phyloP scores from a whole-genome alignment of 2,329 filamentous ascomycete genomes.

The Neonectria hederae region DNA sequence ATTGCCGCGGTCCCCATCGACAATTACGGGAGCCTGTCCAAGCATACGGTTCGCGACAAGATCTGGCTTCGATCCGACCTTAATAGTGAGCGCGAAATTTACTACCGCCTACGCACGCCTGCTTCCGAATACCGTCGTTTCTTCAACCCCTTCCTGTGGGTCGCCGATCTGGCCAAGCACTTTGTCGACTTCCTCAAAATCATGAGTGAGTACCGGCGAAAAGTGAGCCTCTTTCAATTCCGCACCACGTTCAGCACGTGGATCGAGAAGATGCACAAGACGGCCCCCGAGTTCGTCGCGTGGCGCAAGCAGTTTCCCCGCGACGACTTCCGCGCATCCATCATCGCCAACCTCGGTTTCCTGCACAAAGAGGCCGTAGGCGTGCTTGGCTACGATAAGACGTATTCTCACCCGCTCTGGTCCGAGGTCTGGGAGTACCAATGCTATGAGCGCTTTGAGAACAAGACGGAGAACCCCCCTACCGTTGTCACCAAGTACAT shows the following conservation, averaged over 20 bases:
- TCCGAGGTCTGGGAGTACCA: conserved; percentile 56
- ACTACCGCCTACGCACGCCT: conserved; percentile 70
- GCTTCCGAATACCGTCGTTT: conserved; percentile 70
- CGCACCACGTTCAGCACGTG: conserved; percentile 65
- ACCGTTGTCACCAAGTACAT: conserved; percentile 79
- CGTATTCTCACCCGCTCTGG: conserved; percentile 61
- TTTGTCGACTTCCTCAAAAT: conserved; percentile 71
- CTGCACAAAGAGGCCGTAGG: conserved; percentile 71
- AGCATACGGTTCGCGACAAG: conserved; percentile 58
- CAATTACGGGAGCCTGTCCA: conserved; percentile 64
- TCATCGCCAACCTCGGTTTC: conserved; percentile 70
- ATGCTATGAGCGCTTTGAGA: conserved; percentile 43
- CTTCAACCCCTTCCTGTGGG: conserved; percentile 72
- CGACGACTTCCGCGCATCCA: conserved; percentile 69
- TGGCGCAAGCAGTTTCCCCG: conserved; percentile 64
- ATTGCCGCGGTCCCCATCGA: conserved; percentile 72
- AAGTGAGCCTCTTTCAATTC: conserved; percentile 67
- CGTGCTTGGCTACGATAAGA: conserved; percentile 49
- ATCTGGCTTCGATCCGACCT: conserved; percentile 71
- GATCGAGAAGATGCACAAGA: conserved; percentile 58
- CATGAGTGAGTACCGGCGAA: conserved; percentile 41
- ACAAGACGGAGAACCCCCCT: conserved; percentile 30
- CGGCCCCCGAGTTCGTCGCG: conserved; percentile 51
- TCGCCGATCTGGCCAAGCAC: conserved; percentile 76
- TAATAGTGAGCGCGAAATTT: conserved; percentile 58